These are phyloP conservation scores for Byssochlamys sp. DNA, from an alignment of 2,329 filamentous ascomycete genomes.

Conservation along the genomic window DNA sequence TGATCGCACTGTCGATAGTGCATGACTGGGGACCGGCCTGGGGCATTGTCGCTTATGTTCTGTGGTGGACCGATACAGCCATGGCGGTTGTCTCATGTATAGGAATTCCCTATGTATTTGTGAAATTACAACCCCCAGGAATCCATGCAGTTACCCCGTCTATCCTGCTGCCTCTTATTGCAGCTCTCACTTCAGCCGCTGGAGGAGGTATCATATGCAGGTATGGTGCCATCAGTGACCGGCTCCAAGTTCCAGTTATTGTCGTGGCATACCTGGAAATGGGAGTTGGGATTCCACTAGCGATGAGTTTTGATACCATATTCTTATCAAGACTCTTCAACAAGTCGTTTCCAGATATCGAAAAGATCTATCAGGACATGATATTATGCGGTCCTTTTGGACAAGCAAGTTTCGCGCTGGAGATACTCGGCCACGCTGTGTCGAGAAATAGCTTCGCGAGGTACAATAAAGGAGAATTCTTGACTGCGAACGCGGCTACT, in stretches of 20 bases:
- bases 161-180: constrained; percentile 31
- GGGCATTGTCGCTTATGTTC: constrained; percentile 24
- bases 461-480: constrained; percentile 8
- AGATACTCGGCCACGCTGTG: constrained; percentile 27
- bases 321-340: constrained; percentile 26
- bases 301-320: constrained; percentile 22
- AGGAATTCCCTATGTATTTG: constrained; percentile 25
- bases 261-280: constrained; percentile 34
- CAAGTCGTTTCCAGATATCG: constrained; percentile 11
- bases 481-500: constrained; percentile 23
- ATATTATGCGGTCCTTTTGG: constrained; percentile 34
- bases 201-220: constrained; percentile 28
- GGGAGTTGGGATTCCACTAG: constrained; percentile 25
- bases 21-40: constrained; percentile 18
- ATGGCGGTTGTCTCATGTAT: constrained; percentile 25
- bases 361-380: constrained; percentile 29
- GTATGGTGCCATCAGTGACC: constrained; percentile 14
- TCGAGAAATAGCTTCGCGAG: constrained; percentile 16
- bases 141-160: constrained; percentile 25
- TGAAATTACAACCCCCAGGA: constrained; percentile 28
- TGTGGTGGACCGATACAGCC: constrained; percentile 34
- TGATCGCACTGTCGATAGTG: constrained; percentile 51
- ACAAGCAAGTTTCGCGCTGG: constrained; percentile 32
- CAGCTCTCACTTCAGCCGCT: constrained; percentile 32
- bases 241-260: constrained; percentile 29